A percentile compares a stretch with the other conserved stretches of the same genome.
Evolutionary conservation across 805 yeast species (phyloP).

Genomic region (Priceomyces carsonii): DNA sequence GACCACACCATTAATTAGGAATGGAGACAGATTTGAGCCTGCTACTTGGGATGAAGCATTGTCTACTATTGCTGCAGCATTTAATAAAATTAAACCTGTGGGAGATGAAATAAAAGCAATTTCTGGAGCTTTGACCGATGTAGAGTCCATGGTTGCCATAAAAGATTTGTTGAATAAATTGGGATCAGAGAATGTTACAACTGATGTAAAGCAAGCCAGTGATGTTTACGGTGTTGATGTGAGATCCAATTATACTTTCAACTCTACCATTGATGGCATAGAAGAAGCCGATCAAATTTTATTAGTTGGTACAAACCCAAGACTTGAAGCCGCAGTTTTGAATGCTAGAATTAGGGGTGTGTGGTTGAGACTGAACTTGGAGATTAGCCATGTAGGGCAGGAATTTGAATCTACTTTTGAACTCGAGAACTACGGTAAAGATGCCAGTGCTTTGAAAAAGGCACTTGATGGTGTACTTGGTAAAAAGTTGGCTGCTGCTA

Average conservation of each 20-base stretch:
- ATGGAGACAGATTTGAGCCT: constrained; percentile 65
- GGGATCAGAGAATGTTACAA: constrained; percentile 78
- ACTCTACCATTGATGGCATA: constrained; percentile 74
- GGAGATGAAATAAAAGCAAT: constrained; percentile 78
- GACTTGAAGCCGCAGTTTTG: constrained; percentile 87
- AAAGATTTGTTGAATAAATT: constrained; percentile 76
- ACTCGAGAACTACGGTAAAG: constrained; percentile 61
- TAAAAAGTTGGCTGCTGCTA: constrained; percentile 61
- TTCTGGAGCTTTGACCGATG: constrained; percentile 80
- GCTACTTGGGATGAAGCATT: constrained; percentile 90
- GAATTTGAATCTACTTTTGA: constrained; percentile 76
- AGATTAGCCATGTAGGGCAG: constrained; percentile 74
- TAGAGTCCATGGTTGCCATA: constrained; percentile 77
- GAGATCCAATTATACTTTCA: constrained; percentile 78
- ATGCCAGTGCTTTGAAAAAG: constrained; percentile 52
- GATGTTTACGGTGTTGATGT: constrained; percentile 67
- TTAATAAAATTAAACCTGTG: constrained; percentile 52
- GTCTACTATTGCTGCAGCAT: constrained; percentile 64
- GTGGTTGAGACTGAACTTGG: constrained; percentile 70
- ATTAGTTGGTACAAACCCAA: constrained; percentile 82
- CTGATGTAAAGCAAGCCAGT: constrained; percentile 63
- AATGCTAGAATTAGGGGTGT: constrained; percentile 81
- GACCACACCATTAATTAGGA: constrained; percentile 75
- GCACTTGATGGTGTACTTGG: constrained; percentile 74
- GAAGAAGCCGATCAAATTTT: constrained; percentile 82